phyloP scores from a whole-genome alignment of 306 rosid genomes.

The Ormosia semicastrata region DNA sequence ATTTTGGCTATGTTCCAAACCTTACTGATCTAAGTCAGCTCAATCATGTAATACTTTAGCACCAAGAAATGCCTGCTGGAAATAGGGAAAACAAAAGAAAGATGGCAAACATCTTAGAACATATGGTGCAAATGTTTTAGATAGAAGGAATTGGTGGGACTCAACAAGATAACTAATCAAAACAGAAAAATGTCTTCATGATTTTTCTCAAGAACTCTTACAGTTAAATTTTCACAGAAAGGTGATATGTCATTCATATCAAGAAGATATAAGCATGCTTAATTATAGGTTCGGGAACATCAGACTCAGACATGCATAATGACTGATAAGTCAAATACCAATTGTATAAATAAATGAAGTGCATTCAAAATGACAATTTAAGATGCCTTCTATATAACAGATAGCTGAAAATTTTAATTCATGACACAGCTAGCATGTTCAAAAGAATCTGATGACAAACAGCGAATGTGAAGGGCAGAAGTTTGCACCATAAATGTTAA shows the following conservation, averaged over 20 bases:
- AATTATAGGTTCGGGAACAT: neutral
- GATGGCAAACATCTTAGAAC: neutral
- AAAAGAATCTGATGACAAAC: neutral
- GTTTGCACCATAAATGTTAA: neutral
- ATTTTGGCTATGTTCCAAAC: constrained; percentile 13
- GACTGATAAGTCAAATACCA: neutral
- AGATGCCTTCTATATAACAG: neutral
- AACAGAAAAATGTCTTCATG: neutral
- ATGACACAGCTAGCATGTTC: neutral
- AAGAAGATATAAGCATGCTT: neutral
- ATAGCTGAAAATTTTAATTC: neutral
- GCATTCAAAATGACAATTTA: neutral
- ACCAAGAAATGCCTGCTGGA: constrained; percentile 45
- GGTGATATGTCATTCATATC: neutral
- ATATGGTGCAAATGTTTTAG: neutral
- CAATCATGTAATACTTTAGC: constrained; percentile 28
- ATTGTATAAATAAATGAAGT: neutral
- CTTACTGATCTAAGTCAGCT: constrained; percentile 7
- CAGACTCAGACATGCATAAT: neutral
- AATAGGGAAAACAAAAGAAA: neutral
- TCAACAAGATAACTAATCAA: neutral
- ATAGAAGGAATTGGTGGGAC: neutral
- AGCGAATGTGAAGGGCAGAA: neutral
- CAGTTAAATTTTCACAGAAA: neutral
- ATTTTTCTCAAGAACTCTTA: neutral